These are phyloP conservation scores for Xerocomus brunneocitrinus DNA, from an alignment of 768 basidiomycete species.

Conservation along the genomic window DNA sequence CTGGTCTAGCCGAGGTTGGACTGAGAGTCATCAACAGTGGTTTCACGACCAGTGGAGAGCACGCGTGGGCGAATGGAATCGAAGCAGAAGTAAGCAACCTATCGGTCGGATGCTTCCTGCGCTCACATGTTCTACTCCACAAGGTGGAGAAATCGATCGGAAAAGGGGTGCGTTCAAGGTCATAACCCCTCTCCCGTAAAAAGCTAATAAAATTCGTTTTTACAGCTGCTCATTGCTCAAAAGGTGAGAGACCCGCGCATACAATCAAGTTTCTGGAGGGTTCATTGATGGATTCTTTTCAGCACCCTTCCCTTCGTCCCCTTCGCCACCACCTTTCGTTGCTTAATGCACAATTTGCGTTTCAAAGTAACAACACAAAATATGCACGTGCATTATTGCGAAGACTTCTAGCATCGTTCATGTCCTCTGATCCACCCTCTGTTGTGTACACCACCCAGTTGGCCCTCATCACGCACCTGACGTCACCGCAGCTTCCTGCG, in stretches of 20 bases:
- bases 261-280: conserved; percentile 1
- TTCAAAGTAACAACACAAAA: conserved; percentile 47
- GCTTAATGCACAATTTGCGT: conserved; percentile 54
- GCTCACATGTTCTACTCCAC: not conserved
- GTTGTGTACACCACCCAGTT: conserved; percentile 53
- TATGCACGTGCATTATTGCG: conserved; percentile 57
- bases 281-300: conserved; percentile 1
- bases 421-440: conserved; percentile 47
- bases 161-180: conserved; percentile 54
- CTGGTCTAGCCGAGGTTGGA: conserved; percentile 64
- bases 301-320: conserved; percentile 63
- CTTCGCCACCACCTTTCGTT: conserved; percentile 57
- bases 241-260: conserved; percentile 40
- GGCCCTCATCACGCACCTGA: conserved; percentile 45
- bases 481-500: conserved; percentile 16
- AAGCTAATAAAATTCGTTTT: not conserved
- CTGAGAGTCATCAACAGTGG: conserved; percentile 51
- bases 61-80: conserved; percentile 46
- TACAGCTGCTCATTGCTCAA: conserved; percentile 51
- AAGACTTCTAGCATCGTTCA: conserved; percentile 45
- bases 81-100: conserved; percentile 45
- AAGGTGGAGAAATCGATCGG: conserved; percentile 61
- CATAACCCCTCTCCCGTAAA: not conserved
- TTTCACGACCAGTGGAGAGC: conserved; percentile 31
- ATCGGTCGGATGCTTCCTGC: not conserved